Base-by-base conservation (phyloP, 2,329 filamentous ascomycete species). In the Zasmidium citrigriseum region DNA sequence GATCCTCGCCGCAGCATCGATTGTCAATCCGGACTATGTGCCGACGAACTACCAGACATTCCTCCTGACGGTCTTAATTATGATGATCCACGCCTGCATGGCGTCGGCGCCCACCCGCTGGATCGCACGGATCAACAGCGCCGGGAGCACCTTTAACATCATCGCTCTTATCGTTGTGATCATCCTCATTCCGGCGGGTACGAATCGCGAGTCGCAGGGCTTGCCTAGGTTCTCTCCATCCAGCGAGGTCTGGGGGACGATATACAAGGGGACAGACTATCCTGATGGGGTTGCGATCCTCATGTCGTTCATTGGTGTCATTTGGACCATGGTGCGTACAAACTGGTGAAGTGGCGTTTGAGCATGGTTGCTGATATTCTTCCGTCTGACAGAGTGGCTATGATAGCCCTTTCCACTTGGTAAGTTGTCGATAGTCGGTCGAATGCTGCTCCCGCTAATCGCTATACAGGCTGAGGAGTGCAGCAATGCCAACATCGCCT, bases 301-400 rank as follows among this genome's bases (percentile, higher is more conserved):
- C 23, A 90, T 90, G 87, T 85, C 82, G 21, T 91, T 91, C 70
- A 82, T 89, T 46, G 82, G 83, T 24, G 86, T 89, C 29, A 88
- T 89, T 62, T 89, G 86, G 86, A 88, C 86, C 4, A 87, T 86
- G 78, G 45, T 60, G 53, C 41, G 55, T n/a, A n/a, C n/a, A n/a
- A n/a, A n/a, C n/a, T n/a, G n/a, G n/a, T n/a, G n/a, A 41, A 34
- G 20, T 29, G 46, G 29, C n/a, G n/a, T n/a, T n/a, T n/a, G n/a
- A n/a, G n/a, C n/a, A n/a, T n/a, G n/a, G n/a, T n/a, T n/a, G n/a
- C n/a, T n/a, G n/a, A n/a, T n/a, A n/a, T n/a, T n/a, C n/a, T n/a
- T n/a, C n/a, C n/a, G n/a, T n/a, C 52, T 47, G n/a, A 7, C 29
- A 10, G 29, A 47, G 34, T 20, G 55, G 55, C 11, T 57, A 57